phyloP scores from a whole-genome alignment of 768 basidiomycete species.

The Megacollybia marginata region DNA sequence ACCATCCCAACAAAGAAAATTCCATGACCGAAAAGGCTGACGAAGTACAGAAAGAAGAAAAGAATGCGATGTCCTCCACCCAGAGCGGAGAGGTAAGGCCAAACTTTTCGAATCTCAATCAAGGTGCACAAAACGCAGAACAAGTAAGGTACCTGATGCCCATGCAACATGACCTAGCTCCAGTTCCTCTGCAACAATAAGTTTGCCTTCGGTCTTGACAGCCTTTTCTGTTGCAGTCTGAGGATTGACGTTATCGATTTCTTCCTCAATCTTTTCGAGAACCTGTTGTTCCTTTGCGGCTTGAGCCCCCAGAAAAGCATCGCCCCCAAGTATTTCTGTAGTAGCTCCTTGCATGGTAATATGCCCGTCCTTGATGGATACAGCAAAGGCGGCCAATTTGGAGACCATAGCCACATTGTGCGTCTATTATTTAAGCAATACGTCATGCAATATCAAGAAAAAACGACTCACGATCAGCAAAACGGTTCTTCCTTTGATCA shows the following conservation, averaged over 20 bases:
- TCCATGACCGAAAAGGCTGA: no score
- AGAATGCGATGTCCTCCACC: no score
- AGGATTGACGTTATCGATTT: slow-evolving; percentile 13
- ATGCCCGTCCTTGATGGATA: slow-evolving; percentile 52
- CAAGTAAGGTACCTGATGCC: no score
- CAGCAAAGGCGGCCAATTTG: slow-evolving; percentile 48
- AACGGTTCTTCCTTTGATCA: slow-evolving; percentile 74
- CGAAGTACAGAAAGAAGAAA: no score
- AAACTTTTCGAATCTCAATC: no score
- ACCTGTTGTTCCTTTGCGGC: slow-evolving; percentile 22
- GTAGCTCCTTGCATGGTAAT: slow-evolving; percentile 42
- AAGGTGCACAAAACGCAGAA: no score
- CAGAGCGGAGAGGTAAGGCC: no score
- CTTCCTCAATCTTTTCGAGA: slow-evolving; percentile 16
- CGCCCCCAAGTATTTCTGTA: slow-evolving; percentile 31
- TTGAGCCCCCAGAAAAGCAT: slow-evolving; percentile 2
- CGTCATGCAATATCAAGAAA: background rate
- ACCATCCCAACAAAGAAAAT: no score
- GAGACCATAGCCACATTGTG: slow-evolving; percentile 45
- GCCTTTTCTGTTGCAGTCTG: slow-evolving; percentile 6
- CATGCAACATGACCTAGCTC: slow-evolving; percentile 47
- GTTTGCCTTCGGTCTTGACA: slow-evolving; percentile 33
- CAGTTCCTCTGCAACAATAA: slow-evolving; percentile 58
- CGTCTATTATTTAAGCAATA: slow-evolving; percentile 20
- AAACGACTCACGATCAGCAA: slow-evolving; percentile 58